Evolutionary conservation across 768 basidiomycete species (phyloP), one percentile per base, ranked within the genome.

Genomic region (Tephrocybe sp.): DNA sequence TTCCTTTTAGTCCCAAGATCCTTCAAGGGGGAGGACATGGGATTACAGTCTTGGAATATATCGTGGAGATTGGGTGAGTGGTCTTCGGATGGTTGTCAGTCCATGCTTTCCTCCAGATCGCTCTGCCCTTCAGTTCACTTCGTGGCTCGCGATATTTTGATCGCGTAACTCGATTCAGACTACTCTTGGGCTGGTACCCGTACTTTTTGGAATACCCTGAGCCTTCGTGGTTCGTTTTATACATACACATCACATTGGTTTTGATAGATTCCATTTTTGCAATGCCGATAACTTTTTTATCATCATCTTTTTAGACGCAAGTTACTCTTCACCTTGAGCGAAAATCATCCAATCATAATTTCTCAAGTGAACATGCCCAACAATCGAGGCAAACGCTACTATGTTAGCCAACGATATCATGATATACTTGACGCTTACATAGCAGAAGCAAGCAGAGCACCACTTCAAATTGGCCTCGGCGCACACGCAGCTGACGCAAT

Each of bases 141-240:
- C 73, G 77, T 71, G 71, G 76, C 73, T 66, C 73, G 63, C 65
- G 64, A 34, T 57, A 44, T 58, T 54, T 34, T 50, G 59, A 51
- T 55, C 56, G 65, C 66, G 73, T 64, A 78, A 80, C 78, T 80
- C 74, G 75, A 80, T 78, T 80, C 78, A 78, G 78, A 80, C 77
- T 81, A 78, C 73, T 80, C 78, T 80, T 66, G 67, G 71, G 67
- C 78, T 78, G 76, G 69, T 65, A 67, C 25, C 55, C 45, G 61
- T 59, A 65, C 63, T 65, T 61, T 64, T 59, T 59, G 55, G 55
- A 40, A 23, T 20, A n/a, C 18, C 41, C 18, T 30, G 21, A 54
- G 45, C 53, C 46, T 53, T 59, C 38, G 58, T 33, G 28, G 49
- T 46, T 40, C 32, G 21, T 34, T 37, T 7, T 36, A 36, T 15